These are phyloP conservation scores for Exophiala alcalophila DNA, from an alignment of 2,329 filamentous ascomycete species.

Conservation along the genomic window DNA sequence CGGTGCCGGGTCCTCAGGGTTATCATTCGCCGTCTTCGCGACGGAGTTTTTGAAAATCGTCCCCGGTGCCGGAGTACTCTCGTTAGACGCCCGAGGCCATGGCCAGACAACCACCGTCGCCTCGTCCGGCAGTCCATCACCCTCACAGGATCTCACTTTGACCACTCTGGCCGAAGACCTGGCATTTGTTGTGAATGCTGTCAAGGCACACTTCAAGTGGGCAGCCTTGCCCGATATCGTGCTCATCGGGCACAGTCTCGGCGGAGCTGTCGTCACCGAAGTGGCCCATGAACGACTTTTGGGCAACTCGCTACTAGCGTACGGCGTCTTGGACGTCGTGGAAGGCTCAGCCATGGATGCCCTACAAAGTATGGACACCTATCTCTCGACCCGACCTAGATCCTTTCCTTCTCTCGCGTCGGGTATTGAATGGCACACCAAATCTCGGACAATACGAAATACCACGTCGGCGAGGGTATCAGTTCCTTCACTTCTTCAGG, in stretches of 20 bases:
- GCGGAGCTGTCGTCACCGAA: slow-evolving; percentile 85
- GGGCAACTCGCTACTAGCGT: slow-evolving; percentile 70
- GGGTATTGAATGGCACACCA: slow-evolving; percentile 90
- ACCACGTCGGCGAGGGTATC: slow-evolving; percentile 78
- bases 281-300: slow-evolving; percentile 67
- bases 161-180: slow-evolving; percentile 72
- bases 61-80: slow-evolving; percentile 77
- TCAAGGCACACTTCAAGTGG: slow-evolving; percentile 70
- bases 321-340: slow-evolving; percentile 89
- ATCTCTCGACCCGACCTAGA: slow-evolving; percentile 75
- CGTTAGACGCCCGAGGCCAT: slow-evolving; percentile 82
- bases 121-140: slow-evolving; percentile 8
- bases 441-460: slow-evolving; percentile 83
- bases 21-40: slow-evolving; percentile 83
- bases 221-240: slow-evolving; percentile 67
- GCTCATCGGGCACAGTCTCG: slow-evolving; percentile 87
- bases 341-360: slow-evolving; percentile 96
- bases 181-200: slow-evolving; percentile 64
- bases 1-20: slow-evolving; percentile 85
- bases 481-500: slow-evolving; percentile 70
- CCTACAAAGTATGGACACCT: slow-evolving; percentile 88
- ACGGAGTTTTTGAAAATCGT: slow-evolving; percentile 73
- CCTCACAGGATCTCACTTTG: slow-evolving; percentile 64
- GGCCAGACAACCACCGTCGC: slow-evolving; percentile 57
- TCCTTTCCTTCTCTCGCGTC: slow-evolving; percentile 74